Evolutionary conservation across 164 flowering plant species (phyloP).

Genomic region (Berberis vulgaris): DNA sequence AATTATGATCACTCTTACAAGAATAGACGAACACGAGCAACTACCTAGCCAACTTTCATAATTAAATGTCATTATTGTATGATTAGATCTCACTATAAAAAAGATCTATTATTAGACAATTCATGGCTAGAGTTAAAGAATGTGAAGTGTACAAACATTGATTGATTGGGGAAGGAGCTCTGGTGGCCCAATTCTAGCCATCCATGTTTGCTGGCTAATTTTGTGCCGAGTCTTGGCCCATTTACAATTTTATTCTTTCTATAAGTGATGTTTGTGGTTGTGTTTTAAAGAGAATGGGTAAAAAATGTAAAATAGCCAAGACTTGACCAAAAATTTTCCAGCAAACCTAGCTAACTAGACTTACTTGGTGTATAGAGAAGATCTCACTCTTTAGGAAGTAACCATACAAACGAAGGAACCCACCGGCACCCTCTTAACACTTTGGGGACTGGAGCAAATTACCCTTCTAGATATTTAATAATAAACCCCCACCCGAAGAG

Average conservation of each 20-base stretch:
- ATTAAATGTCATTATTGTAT: slow-evolving; percentile 12
- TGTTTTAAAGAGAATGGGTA: no score
- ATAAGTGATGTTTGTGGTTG: no score
- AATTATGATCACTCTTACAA: slow-evolving; percentile 2
- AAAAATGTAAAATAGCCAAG: no score
- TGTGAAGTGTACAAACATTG: slow-evolving; percentile 7
- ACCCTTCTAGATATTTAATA: background rate
- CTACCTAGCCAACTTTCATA: slow-evolving; percentile 14
- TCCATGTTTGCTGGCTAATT: no score
- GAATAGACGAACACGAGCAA: slow-evolving; percentile 11
- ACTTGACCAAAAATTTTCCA: no score
- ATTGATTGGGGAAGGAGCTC: slow-evolving; percentile 4
- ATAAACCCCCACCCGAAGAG: background rate
- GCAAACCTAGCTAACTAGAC: no score
- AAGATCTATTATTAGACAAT: slow-evolving; percentile 8
- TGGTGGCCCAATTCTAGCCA: no score
- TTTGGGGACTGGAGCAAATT: background rate
- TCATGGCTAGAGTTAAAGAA: slow-evolving; percentile 7
- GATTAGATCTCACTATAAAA: slow-evolving; percentile 11
- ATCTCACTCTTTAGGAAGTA: slow-evolving; percentile 3
- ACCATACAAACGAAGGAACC: slow-evolving; percentile 3
- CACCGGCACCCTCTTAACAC: background rate
- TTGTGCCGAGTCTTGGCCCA: no score
- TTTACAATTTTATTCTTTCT: no score
- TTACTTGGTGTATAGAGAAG: slow-evolving; percentile 3